phyloP scores from a whole-genome alignment of 148 eudicot genomes.

The Fagopyrum esculentum region DNA sequence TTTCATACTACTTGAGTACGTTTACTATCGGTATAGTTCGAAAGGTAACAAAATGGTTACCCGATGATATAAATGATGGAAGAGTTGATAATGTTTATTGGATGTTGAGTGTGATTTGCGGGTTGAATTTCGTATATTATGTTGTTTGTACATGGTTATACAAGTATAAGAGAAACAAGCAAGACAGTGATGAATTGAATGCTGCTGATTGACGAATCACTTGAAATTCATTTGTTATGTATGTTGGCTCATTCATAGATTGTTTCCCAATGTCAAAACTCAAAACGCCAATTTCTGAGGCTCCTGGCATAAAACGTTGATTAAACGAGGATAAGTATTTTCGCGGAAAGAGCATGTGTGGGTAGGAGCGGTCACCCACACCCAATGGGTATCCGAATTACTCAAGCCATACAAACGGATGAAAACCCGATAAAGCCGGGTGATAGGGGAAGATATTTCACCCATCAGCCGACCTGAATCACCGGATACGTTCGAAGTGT shows the following conservation, averaged over 20 bases:
- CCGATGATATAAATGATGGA: conserved; percentile 32
- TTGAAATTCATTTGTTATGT: not conserved
- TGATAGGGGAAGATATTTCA: no score
- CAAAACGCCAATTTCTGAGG: no score
- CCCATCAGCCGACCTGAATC: no score
- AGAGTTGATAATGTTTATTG: conserved; percentile 38
- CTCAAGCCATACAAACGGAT: no score
- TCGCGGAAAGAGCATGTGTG: no score
- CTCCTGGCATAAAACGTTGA: no score
- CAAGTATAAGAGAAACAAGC: conserved; percentile 24
- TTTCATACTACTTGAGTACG: conserved; percentile 31
- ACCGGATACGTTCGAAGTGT: no score
- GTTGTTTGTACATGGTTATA: conserved; percentile 24
- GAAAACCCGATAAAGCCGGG: no score
- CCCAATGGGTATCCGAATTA: no score
- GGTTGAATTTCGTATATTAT: conserved; percentile 29
- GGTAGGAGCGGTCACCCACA: no score
- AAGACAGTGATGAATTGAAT: conserved; percentile 7
- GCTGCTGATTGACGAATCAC: not conserved
- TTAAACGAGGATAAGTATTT: no score
- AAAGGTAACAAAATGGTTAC: conserved; percentile 30
- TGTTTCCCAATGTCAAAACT: no score
- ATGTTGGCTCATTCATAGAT: not conserved
- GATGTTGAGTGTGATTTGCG: conserved; percentile 24
- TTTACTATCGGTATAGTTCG: conserved; percentile 23